A percentile compares a stretch with the other conserved stretches of the same genome.
These are phyloP conservation scores for Priceomyces carsonii DNA, from an alignment of 805 yeast genomes.

Conservation along the genomic window DNA sequence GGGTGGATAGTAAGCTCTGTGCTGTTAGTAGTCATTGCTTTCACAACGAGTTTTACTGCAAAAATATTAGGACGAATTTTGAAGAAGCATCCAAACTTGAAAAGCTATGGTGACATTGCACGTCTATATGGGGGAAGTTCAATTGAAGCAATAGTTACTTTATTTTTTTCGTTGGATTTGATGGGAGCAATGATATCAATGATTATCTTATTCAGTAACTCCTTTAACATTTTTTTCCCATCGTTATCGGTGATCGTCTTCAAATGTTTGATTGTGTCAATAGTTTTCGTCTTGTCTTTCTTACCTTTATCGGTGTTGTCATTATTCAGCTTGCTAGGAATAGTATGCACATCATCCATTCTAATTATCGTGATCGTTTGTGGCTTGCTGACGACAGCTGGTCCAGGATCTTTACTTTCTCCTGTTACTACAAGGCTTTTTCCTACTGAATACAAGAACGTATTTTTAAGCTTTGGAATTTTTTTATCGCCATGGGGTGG, in stretches of 20 bases:
- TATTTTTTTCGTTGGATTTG: constrained; percentile 55
- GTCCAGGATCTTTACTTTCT: constrained; percentile 58
- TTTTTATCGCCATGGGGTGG: constrained; percentile 85
- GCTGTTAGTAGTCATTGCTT: constrained; percentile 44
- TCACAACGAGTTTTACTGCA: constrained; percentile 56
- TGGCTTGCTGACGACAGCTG: constrained; percentile 39
- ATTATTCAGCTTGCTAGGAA: constrained; percentile 55
- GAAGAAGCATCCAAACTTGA: constrained; percentile 34
- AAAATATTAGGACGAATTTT: constrained; percentile 53
- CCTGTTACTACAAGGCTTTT: constrained; percentile 43
- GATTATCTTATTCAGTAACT: constrained; percentile 60
- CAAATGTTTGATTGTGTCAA: constrained; percentile 39
- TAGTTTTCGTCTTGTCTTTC: constrained; percentile 50
- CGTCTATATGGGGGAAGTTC: constrained; percentile 46
- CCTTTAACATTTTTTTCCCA: constrained; percentile 52
- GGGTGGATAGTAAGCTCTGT: constrained; percentile 63
- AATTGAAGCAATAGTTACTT: constrained; percentile 45
- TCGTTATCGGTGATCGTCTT: constrained; percentile 31
- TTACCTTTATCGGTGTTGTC: constrained; percentile 58
- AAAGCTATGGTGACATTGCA: constrained; percentile 64
- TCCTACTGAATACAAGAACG: constrained; percentile 31
- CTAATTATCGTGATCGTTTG: constrained; percentile 46
- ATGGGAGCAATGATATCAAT: constrained; percentile 62
- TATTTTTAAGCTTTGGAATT: constrained; percentile 60
- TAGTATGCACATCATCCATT: constrained; percentile 53